Evolutionary conservation across 345 rosid genomes (phyloP).

Genomic region (Murraya koenigii): DNA sequence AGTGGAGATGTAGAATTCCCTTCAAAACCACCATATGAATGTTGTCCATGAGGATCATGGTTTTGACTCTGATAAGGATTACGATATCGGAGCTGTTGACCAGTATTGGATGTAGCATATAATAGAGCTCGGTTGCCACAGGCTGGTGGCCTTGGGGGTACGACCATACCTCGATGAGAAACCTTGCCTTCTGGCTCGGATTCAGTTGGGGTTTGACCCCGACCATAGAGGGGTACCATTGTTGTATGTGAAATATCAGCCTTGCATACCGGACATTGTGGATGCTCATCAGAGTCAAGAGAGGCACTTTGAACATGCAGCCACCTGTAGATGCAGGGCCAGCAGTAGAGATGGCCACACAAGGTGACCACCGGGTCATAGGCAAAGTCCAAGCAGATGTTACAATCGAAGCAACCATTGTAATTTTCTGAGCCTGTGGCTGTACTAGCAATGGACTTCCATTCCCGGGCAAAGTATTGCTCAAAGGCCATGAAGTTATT

Average conservation of each 20-base stretch:
- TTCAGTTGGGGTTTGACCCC: slow-evolving; percentile 42
- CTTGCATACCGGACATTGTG: slow-evolving; percentile 95
- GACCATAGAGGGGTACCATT: slow-evolving; percentile 91
- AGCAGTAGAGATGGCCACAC: slow-evolving; percentile 96
- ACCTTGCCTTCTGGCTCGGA: slow-evolving; percentile 32
- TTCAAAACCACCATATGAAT: slow-evolving; percentile 22
- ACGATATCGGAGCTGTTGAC: slow-evolving; percentile 61
- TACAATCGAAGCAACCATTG: slow-evolving; percentile 80
- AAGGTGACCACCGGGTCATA: slow-evolving; percentile 86
- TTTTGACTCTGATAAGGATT: slow-evolving; percentile 53
- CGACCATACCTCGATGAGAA: slow-evolving; percentile 23
- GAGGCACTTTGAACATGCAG: slow-evolving; percentile 65
- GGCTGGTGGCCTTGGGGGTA: slow-evolving; percentile 83
- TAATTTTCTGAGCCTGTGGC: slow-evolving; percentile 30
- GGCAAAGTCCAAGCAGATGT: slow-evolving; percentile 79
- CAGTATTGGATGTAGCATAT: slow-evolving; percentile 17
- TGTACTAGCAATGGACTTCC: slow-evolving; percentile 34
- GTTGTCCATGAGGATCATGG: slow-evolving; percentile 21
- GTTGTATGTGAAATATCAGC: slow-evolving; percentile 67
- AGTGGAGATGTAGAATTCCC: slow-evolving; percentile 29
- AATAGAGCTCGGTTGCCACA: slow-evolving; percentile 32
- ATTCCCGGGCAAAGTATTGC: slow-evolving; percentile 39
- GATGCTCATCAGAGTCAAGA: slow-evolving; percentile 51
- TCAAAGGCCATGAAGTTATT: slow-evolving; percentile 44
- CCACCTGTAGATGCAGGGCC: slow-evolving; percentile 98